These are phyloP conservation scores for Acacia pycnantha DNA, from an alignment of 331 rosid species.

Conservation along the genomic window DNA sequence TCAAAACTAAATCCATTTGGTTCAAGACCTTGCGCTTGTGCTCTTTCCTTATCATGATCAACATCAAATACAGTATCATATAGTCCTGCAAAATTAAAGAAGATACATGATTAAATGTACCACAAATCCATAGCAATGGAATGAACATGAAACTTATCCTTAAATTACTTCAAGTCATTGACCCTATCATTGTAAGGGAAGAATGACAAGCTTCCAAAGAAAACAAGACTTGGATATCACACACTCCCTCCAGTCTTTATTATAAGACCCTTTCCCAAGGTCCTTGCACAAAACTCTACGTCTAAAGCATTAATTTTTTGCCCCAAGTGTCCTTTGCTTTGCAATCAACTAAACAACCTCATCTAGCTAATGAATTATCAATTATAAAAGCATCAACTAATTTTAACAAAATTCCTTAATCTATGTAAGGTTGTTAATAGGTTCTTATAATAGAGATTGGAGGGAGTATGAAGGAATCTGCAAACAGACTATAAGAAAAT, in stretches of 20 bases:
- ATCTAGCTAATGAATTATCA: too few relatives aligned
- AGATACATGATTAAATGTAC: not conserved
- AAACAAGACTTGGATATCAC: not conserved
- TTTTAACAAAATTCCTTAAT: too few relatives aligned
- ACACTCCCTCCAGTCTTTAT: not conserved
- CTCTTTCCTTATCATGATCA: slow-evolving; percentile 64
- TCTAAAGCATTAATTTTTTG: not conserved
- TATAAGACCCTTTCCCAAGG: not conserved
- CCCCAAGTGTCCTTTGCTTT: not conserved
- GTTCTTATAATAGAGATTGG: not conserved
- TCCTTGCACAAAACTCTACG: not conserved
- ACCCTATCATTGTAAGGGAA: not conserved
- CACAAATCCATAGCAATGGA: not conserved
- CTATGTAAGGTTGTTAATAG: too few relatives aligned
- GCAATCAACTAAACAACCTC: not conserved
- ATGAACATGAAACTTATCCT: not conserved
- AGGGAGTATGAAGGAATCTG: not conserved
- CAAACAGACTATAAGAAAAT: not conserved
- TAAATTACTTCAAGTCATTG: not conserved
- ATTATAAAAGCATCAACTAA: not conserved
- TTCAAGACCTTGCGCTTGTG: slow-evolving; percentile 61
- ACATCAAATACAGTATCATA: slow-evolving; percentile 80
- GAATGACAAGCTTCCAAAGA: not conserved
- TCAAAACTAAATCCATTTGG: slow-evolving; percentile 83
- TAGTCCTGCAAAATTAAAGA: slow-evolving; percentile 55